Base-by-base conservation (phyloP, 208 protist genomes). In the Wallacemonas rigidus region DNA sequence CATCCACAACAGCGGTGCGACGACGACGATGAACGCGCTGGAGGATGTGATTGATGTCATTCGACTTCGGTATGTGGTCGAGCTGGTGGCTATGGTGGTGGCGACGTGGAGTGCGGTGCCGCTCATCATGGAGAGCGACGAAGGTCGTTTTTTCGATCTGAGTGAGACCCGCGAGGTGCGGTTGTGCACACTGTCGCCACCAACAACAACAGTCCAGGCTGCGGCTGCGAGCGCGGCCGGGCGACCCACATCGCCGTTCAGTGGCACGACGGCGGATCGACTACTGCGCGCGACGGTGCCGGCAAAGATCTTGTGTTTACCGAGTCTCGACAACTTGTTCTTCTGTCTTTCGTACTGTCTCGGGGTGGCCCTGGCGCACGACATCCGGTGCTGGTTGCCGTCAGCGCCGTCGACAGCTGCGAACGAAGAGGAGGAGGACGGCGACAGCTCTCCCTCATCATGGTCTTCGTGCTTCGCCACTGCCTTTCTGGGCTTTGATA, bases 271-370 rank as follows among this genome's bases (percentile, higher is more conserved):
- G 17, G 36, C 57, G 57, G 55, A 9, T 9, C 7, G 17, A 7
- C 40, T 17, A 7, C 12, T 44, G 60, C 60, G 60, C 38, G 38
- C 60, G 41, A n/a, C 7, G n/a, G 74, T 62, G 60, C 53, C 62
- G 12, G 54, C 40, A 57, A 72, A 70, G 5, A 76, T 86, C 17
- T 74, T 94, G 38, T 77, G 73, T 40, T 45, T 95, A 3, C 87
- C 87, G 0, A 79, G 79, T 14, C 51, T 87, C 67, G 74, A 85
- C 55, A 64, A 89, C 39, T 51, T 92, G 15, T 95, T 91, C 50
- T 92, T 86, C 61, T 89, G 85, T 15, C 64, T 88, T 3, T 83
- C 87, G 1, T 91, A 90, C 79, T 81, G 76, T 65, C 54, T 85
- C 9, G 89, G 89, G 0, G 79, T 77, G 17, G 85, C 87, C 1